phyloP scores from a whole-genome alignment of 352 stramenopile species.

The Hyaloperonospora brassicae region DNA sequence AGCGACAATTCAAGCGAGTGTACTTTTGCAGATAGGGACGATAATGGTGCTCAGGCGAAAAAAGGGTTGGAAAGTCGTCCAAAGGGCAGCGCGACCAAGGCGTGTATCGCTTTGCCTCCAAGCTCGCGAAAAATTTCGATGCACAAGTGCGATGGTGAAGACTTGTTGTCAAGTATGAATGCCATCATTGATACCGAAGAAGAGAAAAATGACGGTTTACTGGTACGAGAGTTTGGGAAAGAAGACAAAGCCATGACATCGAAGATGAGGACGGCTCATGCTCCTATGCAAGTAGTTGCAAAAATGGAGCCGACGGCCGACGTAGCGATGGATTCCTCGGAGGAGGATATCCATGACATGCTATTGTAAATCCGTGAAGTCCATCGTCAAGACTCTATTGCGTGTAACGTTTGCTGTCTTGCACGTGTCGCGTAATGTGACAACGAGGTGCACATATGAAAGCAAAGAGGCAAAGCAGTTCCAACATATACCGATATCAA shows the following conservation, averaged over 20 bases:
- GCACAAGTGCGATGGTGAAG: slow-evolving; percentile 30
- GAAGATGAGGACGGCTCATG: neutral
- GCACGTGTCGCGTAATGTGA: too few relatives aligned
- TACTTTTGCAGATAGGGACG: slow-evolving; percentile 10
- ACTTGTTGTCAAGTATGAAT: slow-evolving; percentile 39
- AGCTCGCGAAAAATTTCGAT: slow-evolving; percentile 22
- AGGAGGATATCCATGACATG: slow-evolving; percentile 58
- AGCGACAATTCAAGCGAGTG: slow-evolving; percentile 16
- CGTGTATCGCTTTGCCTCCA: slow-evolving; percentile 31
- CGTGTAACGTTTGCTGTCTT: too few relatives aligned
- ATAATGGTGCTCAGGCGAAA: slow-evolving; percentile 7
- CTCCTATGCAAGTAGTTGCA: neutral
- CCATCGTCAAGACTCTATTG: too few relatives aligned
- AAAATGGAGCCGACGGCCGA: slow-evolving; percentile 5
- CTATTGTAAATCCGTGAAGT: slow-evolving; percentile 11
- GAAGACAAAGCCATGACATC: neutral
- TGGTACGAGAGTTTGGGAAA: neutral
- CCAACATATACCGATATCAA: too few relatives aligned
- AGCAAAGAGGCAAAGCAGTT: too few relatives aligned
- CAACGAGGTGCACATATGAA: too few relatives aligned
- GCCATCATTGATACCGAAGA: slow-evolving; percentile 31
- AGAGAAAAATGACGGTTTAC: slow-evolving; percentile 9
- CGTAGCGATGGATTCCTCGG: slow-evolving; percentile 29
- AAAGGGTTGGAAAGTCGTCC: slow-evolving; percentile 7
- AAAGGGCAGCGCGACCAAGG: slow-evolving; percentile 22